Percentiles rank a stretch among this genome's conserved stretches.
These are phyloP conservation scores for Tolypocladium inflatum DNA, from an alignment of 2,329 filamentous ascomycete genomes.

Conservation along the genomic window DNA sequence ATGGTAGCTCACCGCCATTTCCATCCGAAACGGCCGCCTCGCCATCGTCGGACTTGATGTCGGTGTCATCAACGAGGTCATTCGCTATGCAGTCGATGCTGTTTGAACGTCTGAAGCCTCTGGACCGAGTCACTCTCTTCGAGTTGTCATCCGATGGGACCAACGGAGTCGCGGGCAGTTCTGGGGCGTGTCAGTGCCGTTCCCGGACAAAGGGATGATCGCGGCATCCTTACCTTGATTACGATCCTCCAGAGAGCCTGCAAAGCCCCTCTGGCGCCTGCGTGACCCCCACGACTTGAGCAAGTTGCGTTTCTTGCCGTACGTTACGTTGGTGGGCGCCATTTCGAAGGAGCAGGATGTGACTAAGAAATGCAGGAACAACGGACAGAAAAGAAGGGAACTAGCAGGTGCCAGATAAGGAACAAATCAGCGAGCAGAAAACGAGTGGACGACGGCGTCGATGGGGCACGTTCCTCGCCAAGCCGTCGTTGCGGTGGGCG, in stretches of 20 bases:
- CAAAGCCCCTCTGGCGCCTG: constrained; percentile 11
- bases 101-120: constrained; percentile 1
- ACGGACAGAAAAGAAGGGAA: too few relatives aligned
- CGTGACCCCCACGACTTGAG: constrained; percentile 16
- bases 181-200: constrained; percentile 1
- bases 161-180: neutral
- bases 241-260: constrained; percentile 6
- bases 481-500: neutral
- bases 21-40: neutral
- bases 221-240: constrained; percentile 9
- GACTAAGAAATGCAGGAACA: neutral
- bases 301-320: constrained; percentile 19
- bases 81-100: constrained; percentile 19
- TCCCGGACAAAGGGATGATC: neutral
- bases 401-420: neutral
- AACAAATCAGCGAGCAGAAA: neutral
- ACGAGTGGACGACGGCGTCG: neutral
- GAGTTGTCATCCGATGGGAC: constrained; percentile 3
- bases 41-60: neutral
- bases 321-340: constrained; percentile 14
- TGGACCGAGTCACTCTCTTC: constrained; percentile 5
- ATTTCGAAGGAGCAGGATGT: constrained; percentile 8
- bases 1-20: neutral
- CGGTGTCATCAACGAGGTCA: constrained; percentile 16
- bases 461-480: neutral